Evolutionary conservation across 2,329 filamentous ascomycete species (phyloP).

Genomic region (Microdochium paspali): DNA sequence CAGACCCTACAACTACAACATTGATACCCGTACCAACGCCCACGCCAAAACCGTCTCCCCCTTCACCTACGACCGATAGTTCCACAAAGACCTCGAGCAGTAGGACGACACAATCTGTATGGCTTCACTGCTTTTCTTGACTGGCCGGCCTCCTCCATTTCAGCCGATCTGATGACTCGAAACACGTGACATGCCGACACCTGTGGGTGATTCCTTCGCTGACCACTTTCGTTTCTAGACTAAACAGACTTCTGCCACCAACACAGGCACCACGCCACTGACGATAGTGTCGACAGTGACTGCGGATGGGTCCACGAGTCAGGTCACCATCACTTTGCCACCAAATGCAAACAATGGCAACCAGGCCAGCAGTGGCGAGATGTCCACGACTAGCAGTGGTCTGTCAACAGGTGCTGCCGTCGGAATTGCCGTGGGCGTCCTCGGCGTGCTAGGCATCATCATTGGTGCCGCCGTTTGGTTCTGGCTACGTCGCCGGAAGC

Average conservation of each 20-base stretch:
- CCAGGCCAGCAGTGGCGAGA: not conserved
- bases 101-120: not conserved
- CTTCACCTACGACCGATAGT: not conserved
- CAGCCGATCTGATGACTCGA: no score
- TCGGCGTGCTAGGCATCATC: conserved; percentile 14
- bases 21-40: not conserved
- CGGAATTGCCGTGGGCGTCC: conserved; percentile 18
- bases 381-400: conserved; percentile 3
- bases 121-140: not conserved
- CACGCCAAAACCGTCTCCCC: not conserved
- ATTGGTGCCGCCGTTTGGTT: conserved; percentile 26
- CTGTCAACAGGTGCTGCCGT: conserved; percentile 15
- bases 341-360: conserved; percentile 1
- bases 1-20: not conserved
- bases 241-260: not conserved
- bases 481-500: conserved; percentile 34
- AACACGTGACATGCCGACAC: not conserved
- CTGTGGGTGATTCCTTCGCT: not conserved
- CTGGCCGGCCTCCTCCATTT: not conserved
- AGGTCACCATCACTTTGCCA: conserved; percentile 2
- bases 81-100: not conserved
- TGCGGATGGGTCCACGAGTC: not conserved
- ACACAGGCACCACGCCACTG: not conserved
- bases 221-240: not conserved
- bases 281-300: not conserved